phyloP scores from a whole-genome alignment of 164 flowering plant species.

The Berberis vulgaris region DNA sequence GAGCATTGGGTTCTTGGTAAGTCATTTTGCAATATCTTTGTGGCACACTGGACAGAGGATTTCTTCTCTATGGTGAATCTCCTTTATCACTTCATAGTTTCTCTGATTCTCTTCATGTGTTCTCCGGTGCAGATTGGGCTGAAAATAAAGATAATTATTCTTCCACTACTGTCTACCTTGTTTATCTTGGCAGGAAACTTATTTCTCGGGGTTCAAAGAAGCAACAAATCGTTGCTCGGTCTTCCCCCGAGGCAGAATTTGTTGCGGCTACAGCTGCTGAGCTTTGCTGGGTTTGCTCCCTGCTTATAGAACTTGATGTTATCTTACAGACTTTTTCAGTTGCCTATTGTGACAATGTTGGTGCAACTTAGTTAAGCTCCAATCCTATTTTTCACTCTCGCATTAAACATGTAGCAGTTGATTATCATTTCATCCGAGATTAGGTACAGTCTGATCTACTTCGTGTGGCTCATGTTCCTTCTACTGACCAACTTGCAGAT shows the following conservation, averaged over 20 bases:
- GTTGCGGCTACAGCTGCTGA: background rate
- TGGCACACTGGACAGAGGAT: background rate
- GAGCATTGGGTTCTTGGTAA: background rate
- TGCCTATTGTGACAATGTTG: slow-evolving; percentile 1
- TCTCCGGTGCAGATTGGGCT: background rate
- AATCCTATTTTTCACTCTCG: no score
- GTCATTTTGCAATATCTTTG: background rate
- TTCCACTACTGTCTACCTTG: background rate
- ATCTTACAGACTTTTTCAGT: no score
- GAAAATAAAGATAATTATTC: background rate
- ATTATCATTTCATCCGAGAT: background rate
- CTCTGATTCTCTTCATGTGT: background rate
- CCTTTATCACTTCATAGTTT: background rate
- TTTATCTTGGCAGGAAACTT: background rate
- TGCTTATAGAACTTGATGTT: background rate
- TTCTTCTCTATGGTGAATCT: background rate
- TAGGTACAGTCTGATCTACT: background rate
- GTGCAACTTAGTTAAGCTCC: background rate
- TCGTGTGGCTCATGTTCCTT: background rate
- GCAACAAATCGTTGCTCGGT: background rate
- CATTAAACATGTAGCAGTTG: no score
- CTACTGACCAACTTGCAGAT: background rate
- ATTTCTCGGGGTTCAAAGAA: background rate
- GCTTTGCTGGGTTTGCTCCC: background rate
- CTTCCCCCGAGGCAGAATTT: background rate